These are phyloP conservation scores for Fusarium piperis DNA, from an alignment of 2,329 filamentous ascomycete genomes.

Conservation along the genomic window DNA sequence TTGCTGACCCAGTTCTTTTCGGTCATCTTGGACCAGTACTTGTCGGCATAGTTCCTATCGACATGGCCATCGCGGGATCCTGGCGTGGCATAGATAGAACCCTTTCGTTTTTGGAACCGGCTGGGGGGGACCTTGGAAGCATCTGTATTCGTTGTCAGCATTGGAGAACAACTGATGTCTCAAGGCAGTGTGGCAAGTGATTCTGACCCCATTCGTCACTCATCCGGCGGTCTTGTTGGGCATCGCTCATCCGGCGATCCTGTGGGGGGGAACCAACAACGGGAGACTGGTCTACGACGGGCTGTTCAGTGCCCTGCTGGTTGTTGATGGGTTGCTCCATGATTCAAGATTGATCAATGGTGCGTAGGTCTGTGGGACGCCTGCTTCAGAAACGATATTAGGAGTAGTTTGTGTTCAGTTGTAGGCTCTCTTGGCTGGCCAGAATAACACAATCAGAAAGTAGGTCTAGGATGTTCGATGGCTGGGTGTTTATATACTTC, in stretches of 20 bases:
- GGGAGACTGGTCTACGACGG: slow-evolving; percentile 45
- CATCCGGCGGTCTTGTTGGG: slow-evolving; percentile 47
- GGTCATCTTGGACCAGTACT: slow-evolving; percentile 68
- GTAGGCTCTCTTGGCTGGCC: neutral
- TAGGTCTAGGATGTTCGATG: neutral
- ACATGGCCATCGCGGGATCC: slow-evolving; percentile 72
- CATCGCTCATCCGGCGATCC: slow-evolving; percentile 36
- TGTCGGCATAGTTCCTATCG: slow-evolving; percentile 66
- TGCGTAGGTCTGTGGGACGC: neutral
- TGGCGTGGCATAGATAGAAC: slow-evolving; percentile 74
- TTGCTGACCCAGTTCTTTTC: slow-evolving; percentile 58
- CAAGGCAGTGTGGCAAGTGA: neutral
- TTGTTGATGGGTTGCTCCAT: slow-evolving; percentile 42
- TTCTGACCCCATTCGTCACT: slow-evolving; percentile 62
- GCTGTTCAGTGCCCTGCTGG: slow-evolving; percentile 37
- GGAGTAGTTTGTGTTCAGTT: neutral
- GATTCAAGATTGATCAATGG: neutral
- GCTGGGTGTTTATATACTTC: slow-evolving; percentile 31
- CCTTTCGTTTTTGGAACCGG: slow-evolving; percentile 75
- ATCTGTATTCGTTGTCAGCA: slow-evolving; percentile 53
- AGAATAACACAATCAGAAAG: neutral
- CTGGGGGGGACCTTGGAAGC: slow-evolving; percentile 73
- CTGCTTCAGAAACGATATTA: neutral
- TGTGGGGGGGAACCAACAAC: slow-evolving; percentile 31
- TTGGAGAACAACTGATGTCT: neutral